Evolutionary conservation across 306 rosid species (phyloP).

Genomic region (Psophocarpus tetragonolobus): DNA sequence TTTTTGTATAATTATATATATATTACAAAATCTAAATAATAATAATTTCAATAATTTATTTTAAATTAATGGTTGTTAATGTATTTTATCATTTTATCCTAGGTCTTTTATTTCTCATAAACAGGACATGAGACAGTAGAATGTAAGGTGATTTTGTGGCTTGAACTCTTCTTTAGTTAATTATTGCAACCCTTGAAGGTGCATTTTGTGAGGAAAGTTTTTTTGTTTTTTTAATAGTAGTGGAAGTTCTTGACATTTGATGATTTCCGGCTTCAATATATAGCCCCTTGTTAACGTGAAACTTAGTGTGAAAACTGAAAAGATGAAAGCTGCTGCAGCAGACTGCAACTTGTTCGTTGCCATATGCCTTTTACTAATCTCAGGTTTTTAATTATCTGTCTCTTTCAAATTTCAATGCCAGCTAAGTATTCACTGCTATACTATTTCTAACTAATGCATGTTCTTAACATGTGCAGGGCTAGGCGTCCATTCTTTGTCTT

Average conservation of each 20-base stretch:
- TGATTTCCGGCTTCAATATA: background rate
- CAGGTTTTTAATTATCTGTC: constrained; percentile 55
- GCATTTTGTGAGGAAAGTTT: background rate
- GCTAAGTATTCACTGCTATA: background rate
- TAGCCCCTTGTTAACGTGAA: background rate
- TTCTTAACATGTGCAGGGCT: constrained; percentile 49
- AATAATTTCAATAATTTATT: no score
- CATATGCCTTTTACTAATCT: constrained; percentile 42
- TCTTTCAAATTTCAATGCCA: constrained; percentile 20
- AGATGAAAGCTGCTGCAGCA: constrained; percentile 50
- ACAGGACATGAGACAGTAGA: no score
- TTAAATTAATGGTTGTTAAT: no score
- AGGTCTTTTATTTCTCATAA: no score
- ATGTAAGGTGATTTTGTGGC: background rate
- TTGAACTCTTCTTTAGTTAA: background rate
- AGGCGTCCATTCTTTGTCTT: constrained; percentile 44
- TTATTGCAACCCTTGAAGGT: background rate
- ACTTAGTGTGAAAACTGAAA: background rate
- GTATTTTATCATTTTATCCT: no score
- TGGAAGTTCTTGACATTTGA: background rate
- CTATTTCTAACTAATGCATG: background rate
- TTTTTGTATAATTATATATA: no score
- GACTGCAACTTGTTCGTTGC: constrained; percentile 27
- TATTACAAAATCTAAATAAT: no score
- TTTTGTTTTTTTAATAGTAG: background rate